Base-by-base conservation (phyloP, 116 monocot species). In the Papilionanthe hybrid region DNA sequence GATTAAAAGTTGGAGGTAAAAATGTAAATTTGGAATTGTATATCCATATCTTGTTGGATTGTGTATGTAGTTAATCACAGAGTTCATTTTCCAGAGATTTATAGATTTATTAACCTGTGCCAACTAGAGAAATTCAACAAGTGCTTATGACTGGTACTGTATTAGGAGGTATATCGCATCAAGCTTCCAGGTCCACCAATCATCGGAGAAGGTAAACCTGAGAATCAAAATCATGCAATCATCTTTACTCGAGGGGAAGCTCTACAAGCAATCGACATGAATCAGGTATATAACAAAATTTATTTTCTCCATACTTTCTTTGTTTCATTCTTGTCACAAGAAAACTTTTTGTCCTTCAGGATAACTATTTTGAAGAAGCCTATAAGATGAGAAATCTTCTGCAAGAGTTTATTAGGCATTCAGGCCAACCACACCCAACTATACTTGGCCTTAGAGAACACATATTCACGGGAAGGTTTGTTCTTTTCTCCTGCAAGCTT, bases 191-290 rank as follows among this genome's bases (percentile, higher is more conserved):
- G 94, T 50, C 84, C 86, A 75, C 89, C 94, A 18, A 86, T 89
- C 74, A 89, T 94, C 81, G 94, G 94, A 78, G 94, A 94, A 91
- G 94, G 94, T 72, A 94, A 94, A 72, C 94, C 94, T 72, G 94
- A 94, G 71, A 94, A 94, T 78, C 94, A 94, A 85, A 94, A 94
- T 72, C 91, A 94, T 83, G 94, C 89, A 47, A 94, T 94, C 76
- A 91, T 94, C 77, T 94, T 91, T 78, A 94, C 91, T 53, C 91
- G 94, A 73, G 94, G 94, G 77, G 91, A 94, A 72, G 94, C 87
- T 41, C 89, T 94, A 23, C 94, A 94, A 83, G 86, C 94, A 83
- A 94, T 94, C 49, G 94, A 94, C 75, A 94, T 94, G 94, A 94
- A 94, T 74, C 93, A 93, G 86, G 92, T 90, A 88, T 55, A 57